Base-by-base conservation (phyloP, 306 rosid genomes). In the Trifolium fragiferum region DNA sequence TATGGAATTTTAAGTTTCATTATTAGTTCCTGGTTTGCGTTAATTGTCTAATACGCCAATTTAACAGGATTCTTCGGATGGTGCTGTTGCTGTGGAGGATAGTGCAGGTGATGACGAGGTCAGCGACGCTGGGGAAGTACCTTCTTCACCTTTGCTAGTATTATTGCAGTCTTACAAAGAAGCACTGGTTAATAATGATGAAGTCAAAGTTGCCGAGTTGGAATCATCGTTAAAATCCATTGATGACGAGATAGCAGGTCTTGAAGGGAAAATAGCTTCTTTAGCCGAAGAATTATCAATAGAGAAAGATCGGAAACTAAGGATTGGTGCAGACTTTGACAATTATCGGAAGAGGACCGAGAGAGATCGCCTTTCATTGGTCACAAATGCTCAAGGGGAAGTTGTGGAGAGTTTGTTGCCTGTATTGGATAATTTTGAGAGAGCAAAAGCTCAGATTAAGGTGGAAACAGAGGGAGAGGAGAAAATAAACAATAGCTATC, bases 271-370 rank as follows among this genome's bases (percentile, higher is more conserved):
- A 81, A 65, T 88, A 46, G 71, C 72, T 59, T 80, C 90, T 49
- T 76, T 89, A 75, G 85, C 86, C 44, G 91, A 88, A 73, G 98
- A 89, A 74, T 70, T 91, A 71, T 81, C 83, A 2, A 61, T 35
- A 63, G 97, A 84, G 69, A 91, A 54, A 82, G 92, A 78, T n/a
- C 87, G 98, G 44, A 59, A 89, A 80, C 86, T 93, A 70, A 85
- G 98, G 86, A 91, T 93, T 74, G 82, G 94, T 86, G 98, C 98
- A 5, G 98, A 93, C 76, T 93, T 93, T 71, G 98, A 93, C 74
- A 93, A 93, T 88, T 93, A 89, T 67, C 86, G 98, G 82, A 93
- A 91, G 85, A 91, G 98, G 86, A 89, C 97, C 2, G 98, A 93
- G 51, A 87, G 92, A 80, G 98, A 93, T 67, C 96, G 97, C 64